These are phyloP conservation scores for Paraphaeosphaeria minitans DNA, from an alignment of 2,329 filamentous ascomycete species.

Conservation along the genomic window DNA sequence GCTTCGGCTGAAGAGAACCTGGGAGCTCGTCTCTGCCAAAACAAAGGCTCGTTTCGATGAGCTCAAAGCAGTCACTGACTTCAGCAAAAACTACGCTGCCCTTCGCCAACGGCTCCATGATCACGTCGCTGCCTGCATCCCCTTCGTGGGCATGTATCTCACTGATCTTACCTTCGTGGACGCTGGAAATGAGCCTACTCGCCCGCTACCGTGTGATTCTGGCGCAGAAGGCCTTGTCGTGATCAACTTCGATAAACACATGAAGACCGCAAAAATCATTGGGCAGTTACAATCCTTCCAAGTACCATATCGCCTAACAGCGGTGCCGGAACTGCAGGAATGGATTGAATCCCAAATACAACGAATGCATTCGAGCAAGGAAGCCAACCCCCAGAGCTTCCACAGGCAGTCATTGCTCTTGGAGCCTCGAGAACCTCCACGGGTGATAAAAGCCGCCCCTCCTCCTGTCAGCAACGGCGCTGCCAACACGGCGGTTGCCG, in stretches of 20 bases:
- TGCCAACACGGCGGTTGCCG: conserved; percentile 31
- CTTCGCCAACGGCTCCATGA: conserved; percentile 82
- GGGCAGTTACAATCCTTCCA: conserved; percentile 96
- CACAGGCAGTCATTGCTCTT: conserved; percentile 85
- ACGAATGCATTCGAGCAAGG: conserved; percentile 70
- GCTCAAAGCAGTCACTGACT: conserved; percentile 84
- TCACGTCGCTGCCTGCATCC: conserved; percentile 88
- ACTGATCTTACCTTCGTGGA: conserved; percentile 97
- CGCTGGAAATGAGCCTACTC: conserved; percentile 86
- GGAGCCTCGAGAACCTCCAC: conserved; percentile 69
- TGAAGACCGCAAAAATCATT: conserved; percentile 92
- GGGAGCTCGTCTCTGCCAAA: conserved; percentile 85
- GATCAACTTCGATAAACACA: conserved; percentile 98
- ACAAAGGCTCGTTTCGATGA: conserved; percentile 79
- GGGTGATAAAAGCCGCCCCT: conserved; percentile 29
- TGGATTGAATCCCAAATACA: conserved; percentile 86
- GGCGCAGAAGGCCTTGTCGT: conserved; percentile 72
- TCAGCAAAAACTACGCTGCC: conserved; percentile 87
- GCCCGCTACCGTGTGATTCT: conserved; percentile 68
- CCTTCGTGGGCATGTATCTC: conserved; percentile 94
- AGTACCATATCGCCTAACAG: conserved; percentile 82
- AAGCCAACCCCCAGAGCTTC: conserved; percentile 67
- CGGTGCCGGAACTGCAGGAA: conserved; percentile 86
- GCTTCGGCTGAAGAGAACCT: conserved; percentile 83
- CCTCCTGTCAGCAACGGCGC: conserved; percentile 34